phyloP scores from a whole-genome alignment of 1,284 basidiomycete species.

The Anthracocystis panici-leucophaei region DNA sequence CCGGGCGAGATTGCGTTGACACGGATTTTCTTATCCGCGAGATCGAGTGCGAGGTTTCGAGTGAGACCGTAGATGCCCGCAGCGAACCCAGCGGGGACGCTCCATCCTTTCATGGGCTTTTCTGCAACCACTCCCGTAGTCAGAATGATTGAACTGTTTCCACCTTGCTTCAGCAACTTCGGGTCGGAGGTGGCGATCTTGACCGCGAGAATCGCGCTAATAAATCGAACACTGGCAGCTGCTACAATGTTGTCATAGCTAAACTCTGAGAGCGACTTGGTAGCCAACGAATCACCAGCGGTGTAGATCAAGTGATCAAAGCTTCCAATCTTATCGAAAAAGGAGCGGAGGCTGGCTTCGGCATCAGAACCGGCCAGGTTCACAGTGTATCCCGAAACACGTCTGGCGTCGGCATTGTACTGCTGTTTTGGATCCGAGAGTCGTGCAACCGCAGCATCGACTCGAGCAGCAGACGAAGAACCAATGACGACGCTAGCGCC shows the following conservation, averaged over 20 bases:
- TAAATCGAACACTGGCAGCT: conserved; percentile 25
- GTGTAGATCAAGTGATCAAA: conserved; percentile 53
- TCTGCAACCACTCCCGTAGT: conserved; percentile 40
- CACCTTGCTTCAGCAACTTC: conserved; percentile 9
- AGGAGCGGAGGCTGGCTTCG: conserved; percentile 19
- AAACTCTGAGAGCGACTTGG: conserved; percentile 18
- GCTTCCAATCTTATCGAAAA: conserved; percentile 39
- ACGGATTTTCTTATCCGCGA: conserved; percentile 29
- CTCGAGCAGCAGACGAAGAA: conserved; percentile 22
- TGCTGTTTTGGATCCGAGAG: conserved; percentile 37
- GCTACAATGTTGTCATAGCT: conserved; percentile 34
- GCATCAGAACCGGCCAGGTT: conserved; percentile 31
- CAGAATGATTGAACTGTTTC: conserved; percentile 21
- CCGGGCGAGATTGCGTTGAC: conserved; percentile 49
- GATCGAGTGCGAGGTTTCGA: conserved; percentile 36
- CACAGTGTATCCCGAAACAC: conserved; percentile 32
- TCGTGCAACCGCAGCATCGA: conserved; percentile 20
- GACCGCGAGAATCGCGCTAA: conserved; percentile 35
- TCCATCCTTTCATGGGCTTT: conserved; percentile 28
- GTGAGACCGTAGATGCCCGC: conserved; percentile 29
- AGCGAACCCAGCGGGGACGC: conserved; percentile 17
- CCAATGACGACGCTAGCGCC: conserved; percentile 43
- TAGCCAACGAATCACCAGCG: conserved; percentile 32
- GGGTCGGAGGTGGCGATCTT: conserved; percentile 24
- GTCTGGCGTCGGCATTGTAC: conserved; percentile 44